phyloP scores from a whole-genome alignment of 208 protist species.

The Crithidia bombi region DNA sequence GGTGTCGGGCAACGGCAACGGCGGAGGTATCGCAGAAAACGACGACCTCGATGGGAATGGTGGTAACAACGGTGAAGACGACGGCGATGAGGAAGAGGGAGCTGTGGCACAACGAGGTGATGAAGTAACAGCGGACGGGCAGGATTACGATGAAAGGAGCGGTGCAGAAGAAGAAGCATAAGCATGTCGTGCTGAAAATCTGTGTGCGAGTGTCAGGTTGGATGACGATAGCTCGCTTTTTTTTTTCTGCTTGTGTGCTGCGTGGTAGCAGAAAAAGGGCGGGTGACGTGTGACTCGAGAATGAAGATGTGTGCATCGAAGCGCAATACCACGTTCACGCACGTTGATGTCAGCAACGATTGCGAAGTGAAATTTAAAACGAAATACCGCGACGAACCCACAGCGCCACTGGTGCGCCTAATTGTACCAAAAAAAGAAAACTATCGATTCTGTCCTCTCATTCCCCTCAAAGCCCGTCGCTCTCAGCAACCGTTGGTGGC shows the following conservation, averaged over 20 bases:
- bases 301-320: too few species aligned
- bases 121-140: neutral
- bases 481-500: too few species aligned
- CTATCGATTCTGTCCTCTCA: neutral
- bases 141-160: neutral
- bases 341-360: too few species aligned
- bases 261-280: too few species aligned
- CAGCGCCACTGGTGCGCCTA: too few species aligned
- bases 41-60: neutral
- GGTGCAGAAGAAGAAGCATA: constrained; percentile 29
- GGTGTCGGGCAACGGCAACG: neutral
- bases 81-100: neutral
- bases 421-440: too few species aligned
- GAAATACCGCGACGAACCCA: too few species aligned
- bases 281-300: too few species aligned
- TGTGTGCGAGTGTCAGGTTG: neutral
- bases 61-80: neutral
- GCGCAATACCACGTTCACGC: too few species aligned
- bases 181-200: constrained; percentile 3
- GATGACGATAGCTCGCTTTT: neutral
- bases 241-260: neutral
- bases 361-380: too few species aligned
- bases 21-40: neutral
- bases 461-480: too few species aligned
- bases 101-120: neutral